Evolutionary conservation across 75 land plant genomes (phyloP).

Genomic region (Sequoiadendron giganteum): DNA sequence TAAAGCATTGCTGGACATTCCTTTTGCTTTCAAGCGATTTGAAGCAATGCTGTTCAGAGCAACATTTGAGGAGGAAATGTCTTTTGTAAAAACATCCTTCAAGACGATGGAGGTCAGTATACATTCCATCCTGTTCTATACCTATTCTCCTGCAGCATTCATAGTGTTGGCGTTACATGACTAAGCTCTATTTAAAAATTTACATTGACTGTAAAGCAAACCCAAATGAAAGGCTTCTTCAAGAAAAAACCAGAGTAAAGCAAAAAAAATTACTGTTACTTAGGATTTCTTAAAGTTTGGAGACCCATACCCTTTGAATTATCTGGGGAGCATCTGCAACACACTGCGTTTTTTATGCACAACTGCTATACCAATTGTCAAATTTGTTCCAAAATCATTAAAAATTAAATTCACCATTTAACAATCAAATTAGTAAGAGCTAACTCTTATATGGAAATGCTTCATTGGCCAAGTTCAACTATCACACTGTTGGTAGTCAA

Average conservation of each 20-base stretch:
- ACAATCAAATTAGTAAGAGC: background rate
- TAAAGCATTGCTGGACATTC: constrained; percentile 52
- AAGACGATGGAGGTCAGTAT: constrained; percentile 53
- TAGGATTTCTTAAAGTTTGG: background rate
- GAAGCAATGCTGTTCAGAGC: constrained; percentile 69
- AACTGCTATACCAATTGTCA: too few relatives aligned
- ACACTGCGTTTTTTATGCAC: too few relatives aligned
- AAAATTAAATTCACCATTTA: too few relatives aligned
- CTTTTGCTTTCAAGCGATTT: constrained; percentile 65
- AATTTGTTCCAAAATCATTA: too few relatives aligned
- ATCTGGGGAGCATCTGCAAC: background rate
- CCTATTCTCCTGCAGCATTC: background rate
- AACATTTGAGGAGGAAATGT: constrained; percentile 53
- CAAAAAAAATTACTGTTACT: background rate
- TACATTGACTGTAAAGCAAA: background rate
- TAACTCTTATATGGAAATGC: too few relatives aligned
- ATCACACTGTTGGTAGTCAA: too few relatives aligned
- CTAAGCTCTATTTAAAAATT: background rate
- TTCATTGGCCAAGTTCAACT: too few relatives aligned
- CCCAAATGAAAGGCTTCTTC: background rate
- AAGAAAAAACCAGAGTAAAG: background rate
- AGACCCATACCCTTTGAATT: background rate
- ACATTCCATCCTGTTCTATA: background rate
- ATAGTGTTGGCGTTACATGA: background rate
- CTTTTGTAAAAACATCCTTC: constrained; percentile 39